Evolutionary conservation across 1,284 basidiomycete species (phyloP).

Genomic region (Boletellus deceptivus): DNA sequence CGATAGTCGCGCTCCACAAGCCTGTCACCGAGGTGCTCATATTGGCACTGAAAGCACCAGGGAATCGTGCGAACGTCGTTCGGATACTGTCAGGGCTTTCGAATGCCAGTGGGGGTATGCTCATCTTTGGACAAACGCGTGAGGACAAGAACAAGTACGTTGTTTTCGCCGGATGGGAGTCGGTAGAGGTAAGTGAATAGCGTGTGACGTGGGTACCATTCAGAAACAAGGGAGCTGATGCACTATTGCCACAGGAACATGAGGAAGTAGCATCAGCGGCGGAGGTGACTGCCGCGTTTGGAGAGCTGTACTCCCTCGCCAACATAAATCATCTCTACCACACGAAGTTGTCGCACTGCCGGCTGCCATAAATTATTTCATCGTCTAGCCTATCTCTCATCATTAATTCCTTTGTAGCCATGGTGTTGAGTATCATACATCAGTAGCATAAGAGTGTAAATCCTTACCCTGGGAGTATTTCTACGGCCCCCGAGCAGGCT

Average conservation of each 20-base stretch:
- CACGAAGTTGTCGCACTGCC: constrained; percentile 5
- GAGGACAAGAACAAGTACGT: constrained; percentile 27
- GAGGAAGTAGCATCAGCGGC: constrained; percentile 5
- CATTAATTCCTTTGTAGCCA: too few species aligned
- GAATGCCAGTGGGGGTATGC: background rate
- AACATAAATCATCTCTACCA: constrained; percentile 11
- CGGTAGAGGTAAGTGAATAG: constrained; percentile 17
- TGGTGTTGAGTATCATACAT: too few species aligned
- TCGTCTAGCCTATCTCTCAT: background rate
- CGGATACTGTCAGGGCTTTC: background rate
- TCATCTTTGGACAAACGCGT: constrained; percentile 24
- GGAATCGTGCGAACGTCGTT: constrained; percentile 6
- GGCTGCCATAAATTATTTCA: background rate
- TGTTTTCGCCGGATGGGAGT: constrained; percentile 23
- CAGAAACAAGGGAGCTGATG: background rate
- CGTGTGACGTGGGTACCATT: too few species aligned
- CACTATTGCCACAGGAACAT: constrained; percentile 8
- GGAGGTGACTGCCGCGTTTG: constrained; percentile 4
- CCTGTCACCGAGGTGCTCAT: constrained; percentile 22
- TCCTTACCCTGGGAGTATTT: too few species aligned
- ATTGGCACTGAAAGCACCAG: constrained; percentile 21
- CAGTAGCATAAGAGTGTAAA: too few species aligned
- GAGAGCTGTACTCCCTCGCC: constrained; percentile 7
- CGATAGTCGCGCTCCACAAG: background rate
- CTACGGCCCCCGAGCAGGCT: too few species aligned